phyloP scores from a whole-genome alignment of 169 alveolate species.

The Pseudocohnilembus persalinus region DNA sequence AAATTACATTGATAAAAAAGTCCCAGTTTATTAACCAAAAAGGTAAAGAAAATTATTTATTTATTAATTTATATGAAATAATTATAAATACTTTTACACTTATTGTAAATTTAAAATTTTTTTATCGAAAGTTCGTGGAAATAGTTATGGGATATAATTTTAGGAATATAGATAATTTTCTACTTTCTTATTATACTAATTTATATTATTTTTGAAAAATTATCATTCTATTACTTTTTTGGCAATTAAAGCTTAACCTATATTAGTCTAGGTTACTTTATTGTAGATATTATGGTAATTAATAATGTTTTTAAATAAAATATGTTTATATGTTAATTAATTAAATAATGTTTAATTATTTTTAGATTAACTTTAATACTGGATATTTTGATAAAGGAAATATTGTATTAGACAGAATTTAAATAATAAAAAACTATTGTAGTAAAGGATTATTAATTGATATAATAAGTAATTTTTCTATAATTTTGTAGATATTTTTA shows the following conservation, averaged over 20 bases:
- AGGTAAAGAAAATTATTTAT: not conserved
- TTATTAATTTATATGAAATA: too few relatives aligned
- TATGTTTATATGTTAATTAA: not conserved
- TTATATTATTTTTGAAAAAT: too few relatives aligned
- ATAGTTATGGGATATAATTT: not conserved
- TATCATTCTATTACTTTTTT: not conserved
- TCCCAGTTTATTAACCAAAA: not conserved
- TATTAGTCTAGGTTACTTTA: not conserved
- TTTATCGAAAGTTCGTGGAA: not conserved
- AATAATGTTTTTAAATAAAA: too few relatives aligned
- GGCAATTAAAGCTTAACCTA: too few relatives aligned
- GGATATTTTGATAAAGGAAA: not conserved
- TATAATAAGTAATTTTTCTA: not conserved
- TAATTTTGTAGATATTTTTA: too few relatives aligned
- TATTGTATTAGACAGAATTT: not conserved
- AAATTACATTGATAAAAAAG: too few relatives aligned
- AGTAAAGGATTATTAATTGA: not conserved
- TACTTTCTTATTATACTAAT: too few relatives aligned
- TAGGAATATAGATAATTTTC: not conserved
- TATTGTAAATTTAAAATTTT: too few relatives aligned
- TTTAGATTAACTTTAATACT: not conserved
- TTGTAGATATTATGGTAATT: not conserved
- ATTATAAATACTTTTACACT: too few relatives aligned
- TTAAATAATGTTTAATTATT: too few relatives aligned
- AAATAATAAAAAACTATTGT: too few relatives aligned